Conservation (phyloP, 169 alveolate genomes). For the Plasmodium gallinaceum region DNA sequence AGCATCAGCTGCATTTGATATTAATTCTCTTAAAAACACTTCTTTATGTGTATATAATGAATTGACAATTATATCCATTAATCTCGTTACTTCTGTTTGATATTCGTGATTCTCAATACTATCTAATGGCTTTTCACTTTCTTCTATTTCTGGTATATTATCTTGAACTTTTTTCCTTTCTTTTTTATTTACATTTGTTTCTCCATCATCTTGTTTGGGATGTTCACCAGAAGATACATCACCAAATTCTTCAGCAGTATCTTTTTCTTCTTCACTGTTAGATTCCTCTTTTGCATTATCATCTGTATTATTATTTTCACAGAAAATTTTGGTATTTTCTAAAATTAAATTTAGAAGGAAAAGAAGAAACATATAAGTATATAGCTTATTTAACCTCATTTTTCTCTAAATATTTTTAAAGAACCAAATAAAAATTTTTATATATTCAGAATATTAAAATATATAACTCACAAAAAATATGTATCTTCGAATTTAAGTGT, state of each 20-base stretch:
- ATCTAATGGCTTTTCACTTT: constrained; percentile 71
- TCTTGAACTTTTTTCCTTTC: constrained; percentile 42
- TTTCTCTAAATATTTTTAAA: not conserved
- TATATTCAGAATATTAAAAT: not conserved
- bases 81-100: constrained; percentile 98
- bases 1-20: constrained; percentile 99
- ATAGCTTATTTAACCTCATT: constrained; percentile 33
- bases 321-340: constrained; percentile 14
- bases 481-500: not conserved
- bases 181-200: not conserved
- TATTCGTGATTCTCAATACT: constrained; percentile 87
- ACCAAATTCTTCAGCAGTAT: not conserved
- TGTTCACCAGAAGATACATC: not conserved
- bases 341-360: constrained; percentile 11
- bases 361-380: constrained; percentile 12
- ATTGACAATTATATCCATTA: constrained; percentile 99
- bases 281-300: not conserved
- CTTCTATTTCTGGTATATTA: constrained; percentile 33
- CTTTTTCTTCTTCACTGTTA: not conserved
- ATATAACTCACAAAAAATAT: not conserved
- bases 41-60: constrained; percentile 98
- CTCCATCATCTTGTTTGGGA: not conserved
- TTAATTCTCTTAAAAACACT: constrained; percentile 97
- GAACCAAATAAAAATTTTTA: not conserved
- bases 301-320: constrained; percentile 9